phyloP scores from a whole-genome alignment of 306 rosid genomes.

The Begonia masoniana region DNA sequence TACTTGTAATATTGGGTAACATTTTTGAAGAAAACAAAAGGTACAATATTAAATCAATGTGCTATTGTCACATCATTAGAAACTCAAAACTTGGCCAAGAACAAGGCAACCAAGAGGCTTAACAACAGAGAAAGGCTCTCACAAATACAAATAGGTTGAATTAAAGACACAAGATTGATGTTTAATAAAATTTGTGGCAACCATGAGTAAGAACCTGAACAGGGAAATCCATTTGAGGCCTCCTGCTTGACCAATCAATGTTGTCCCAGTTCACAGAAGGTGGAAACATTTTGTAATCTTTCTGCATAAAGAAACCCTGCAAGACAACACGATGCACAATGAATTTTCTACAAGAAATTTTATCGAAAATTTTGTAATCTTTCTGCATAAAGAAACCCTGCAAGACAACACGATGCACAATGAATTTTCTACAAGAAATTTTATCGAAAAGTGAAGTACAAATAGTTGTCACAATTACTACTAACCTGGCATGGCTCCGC shows the following conservation, averaged over 20 bases:
- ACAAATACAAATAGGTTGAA: no score
- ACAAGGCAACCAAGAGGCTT: no score
- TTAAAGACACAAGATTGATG: neutral
- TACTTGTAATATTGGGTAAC: no score
- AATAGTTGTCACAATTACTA: constrained; percentile 5
- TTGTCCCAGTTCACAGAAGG: constrained; percentile 92
- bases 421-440: no score
- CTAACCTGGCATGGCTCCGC: constrained; percentile 83
- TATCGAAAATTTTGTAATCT: constrained; percentile 54
- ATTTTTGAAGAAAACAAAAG: no score
- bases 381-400: constrained; percentile 99
- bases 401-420: neutral
- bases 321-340: neutral
- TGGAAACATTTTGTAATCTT: constrained; percentile 97
- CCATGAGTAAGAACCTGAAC: constrained; percentile 55
- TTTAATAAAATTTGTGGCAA: neutral
- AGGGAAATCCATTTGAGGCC: constrained; percentile 96
- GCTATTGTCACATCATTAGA: no score
- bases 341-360: no score
- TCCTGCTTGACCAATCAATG: constrained; percentile 75
- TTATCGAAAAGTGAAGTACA: no score
- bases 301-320: constrained; percentile 98
- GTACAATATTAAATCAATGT: no score
- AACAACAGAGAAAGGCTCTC: no score
- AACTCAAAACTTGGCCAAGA: no score